Evolutionary conservation across 148 eudicot genomes (phyloP).

Genomic region (Vaccinium vitisidaea): DNA sequence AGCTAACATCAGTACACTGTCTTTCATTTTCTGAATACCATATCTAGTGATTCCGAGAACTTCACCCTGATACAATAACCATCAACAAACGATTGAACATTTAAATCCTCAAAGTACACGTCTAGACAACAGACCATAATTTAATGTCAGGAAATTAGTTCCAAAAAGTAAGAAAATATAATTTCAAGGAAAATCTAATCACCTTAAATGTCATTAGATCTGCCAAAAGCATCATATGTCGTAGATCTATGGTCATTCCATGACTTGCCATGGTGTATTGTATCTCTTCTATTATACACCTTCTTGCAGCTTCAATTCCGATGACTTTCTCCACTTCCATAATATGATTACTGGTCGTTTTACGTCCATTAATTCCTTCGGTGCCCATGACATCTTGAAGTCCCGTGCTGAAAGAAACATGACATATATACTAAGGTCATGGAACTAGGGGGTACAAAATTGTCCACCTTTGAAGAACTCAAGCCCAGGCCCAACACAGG

Average conservation of each 20-base stretch:
- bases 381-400: conserved; percentile 79
- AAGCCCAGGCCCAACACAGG: background rate
- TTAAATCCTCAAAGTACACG: background rate
- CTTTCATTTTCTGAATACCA: conserved; percentile 88
- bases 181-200: background rate
- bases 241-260: conserved; percentile 79
- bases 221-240: conserved; percentile 98
- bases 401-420: conserved; percentile 56
- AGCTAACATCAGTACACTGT: conserved; percentile 92
- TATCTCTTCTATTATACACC: conserved; percentile 67
- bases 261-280: conserved; percentile 67
- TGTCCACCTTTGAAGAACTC: background rate
- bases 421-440: background rate
- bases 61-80: conserved; percentile 59
- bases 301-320: conserved; percentile 93
- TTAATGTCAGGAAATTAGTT: background rate
- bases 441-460: background rate
- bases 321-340: conserved; percentile 66
- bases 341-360: conserved; percentile 74
- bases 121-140: background rate
- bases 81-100: background rate
- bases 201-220: conserved; percentile 95
- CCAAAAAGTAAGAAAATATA: background rate
- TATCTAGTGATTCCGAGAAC: conserved; percentile 77
- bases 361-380: conserved; percentile 64